Conservation (phyloP, 495 filamentous ascomycete species). For the Diplogelasinospora grovesii region DNA sequence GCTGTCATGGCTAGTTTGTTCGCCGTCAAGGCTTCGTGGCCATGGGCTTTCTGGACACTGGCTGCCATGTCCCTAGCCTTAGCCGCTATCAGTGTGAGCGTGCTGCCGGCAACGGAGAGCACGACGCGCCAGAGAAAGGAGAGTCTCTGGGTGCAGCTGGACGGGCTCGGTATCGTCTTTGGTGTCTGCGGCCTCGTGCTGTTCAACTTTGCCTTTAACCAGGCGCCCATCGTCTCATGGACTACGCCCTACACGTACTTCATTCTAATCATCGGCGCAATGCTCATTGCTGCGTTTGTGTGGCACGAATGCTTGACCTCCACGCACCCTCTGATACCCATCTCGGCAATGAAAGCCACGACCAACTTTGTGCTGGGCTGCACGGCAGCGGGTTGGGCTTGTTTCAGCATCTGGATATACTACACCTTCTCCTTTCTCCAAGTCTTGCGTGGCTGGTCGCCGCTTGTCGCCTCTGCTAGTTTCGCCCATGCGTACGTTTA, state of each 20-base stretch:
- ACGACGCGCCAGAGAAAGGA: conserved; percentile 8
- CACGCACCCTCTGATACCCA: conserved; percentile 47
- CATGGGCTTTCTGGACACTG: conserved; percentile 57
- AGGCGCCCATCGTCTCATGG: conserved; percentile 55
- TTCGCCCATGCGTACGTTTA: conserved; percentile 32
- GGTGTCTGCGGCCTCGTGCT: conserved; percentile 52
- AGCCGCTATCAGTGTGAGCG: conserved; percentile 31
- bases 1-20: conserved; percentile 44
- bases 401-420: conserved; percentile 54
- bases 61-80: conserved; percentile 40
- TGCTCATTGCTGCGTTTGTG: conserved; percentile 44
- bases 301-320: conserved; percentile 37
- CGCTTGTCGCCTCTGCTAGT: conserved; percentile 36
- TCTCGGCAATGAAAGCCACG: conserved; percentile 38
- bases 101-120: conserved; percentile 40
- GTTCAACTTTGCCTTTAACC: conserved; percentile 55
- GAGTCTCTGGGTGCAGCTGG: conserved; percentile 33
- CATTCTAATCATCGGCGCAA: conserved; percentile 47
- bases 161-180: conserved; percentile 40
- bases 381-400: conserved; percentile 51
- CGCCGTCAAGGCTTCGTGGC: conserved; percentile 51
- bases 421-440: conserved; percentile 50
- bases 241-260: conserved; percentile 42
- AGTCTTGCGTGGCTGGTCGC: conserved; percentile 36
- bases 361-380: conserved; percentile 48